These are phyloP conservation scores for Tausonia pullulans DNA, from an alignment of 1,284 basidiomycete species.

Conservation along the genomic window DNA sequence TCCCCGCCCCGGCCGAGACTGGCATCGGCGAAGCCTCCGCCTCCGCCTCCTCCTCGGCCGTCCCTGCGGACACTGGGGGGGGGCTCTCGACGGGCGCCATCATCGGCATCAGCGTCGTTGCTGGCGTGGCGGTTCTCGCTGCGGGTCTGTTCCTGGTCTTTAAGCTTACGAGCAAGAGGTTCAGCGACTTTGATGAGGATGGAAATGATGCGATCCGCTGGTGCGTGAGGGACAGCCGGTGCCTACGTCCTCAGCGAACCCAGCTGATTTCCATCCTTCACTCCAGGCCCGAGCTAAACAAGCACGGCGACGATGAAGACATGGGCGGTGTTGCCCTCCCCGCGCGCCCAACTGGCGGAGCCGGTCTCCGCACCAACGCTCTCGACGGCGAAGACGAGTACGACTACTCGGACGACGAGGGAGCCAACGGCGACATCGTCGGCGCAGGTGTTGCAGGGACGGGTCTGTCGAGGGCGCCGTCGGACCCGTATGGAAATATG, in stretches of 20 bases:
- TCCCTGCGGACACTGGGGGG: no score
- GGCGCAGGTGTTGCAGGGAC: no score
- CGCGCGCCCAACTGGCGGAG: slow-evolving; percentile 16
- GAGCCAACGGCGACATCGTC: no score
- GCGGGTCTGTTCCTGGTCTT: slow-evolving; percentile 12
- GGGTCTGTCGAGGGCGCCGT: no score
- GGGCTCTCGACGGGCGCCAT: slow-evolving; percentile 15
- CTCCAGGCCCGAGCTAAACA: slow-evolving; percentile 16
- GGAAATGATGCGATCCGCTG: slow-evolving; percentile 13
- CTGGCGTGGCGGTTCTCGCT: slow-evolving; percentile 9
- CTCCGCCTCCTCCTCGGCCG: neutral
- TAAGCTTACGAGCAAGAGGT: slow-evolving; percentile 6
- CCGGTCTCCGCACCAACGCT: slow-evolving; percentile 16
- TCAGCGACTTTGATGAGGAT: slow-evolving; percentile 15
- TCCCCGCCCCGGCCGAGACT: neutral
- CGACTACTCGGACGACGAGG: slow-evolving; percentile 13
- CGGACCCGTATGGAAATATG: no score
- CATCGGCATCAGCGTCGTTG: slow-evolving; percentile 15
- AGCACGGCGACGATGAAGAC: slow-evolving; percentile 13
- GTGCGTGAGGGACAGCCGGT: neutral
- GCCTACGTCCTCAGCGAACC: neutral
- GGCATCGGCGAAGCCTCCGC: neutral
- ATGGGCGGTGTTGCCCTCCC: slow-evolving; percentile 15
- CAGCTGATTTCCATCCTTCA: neutral
- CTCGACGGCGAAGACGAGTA: slow-evolving; percentile 17